These are phyloP conservation scores for Sodiomyces alkalinus DNA, from an alignment of 2,329 filamentous ascomycete species.

Conservation along the genomic window DNA sequence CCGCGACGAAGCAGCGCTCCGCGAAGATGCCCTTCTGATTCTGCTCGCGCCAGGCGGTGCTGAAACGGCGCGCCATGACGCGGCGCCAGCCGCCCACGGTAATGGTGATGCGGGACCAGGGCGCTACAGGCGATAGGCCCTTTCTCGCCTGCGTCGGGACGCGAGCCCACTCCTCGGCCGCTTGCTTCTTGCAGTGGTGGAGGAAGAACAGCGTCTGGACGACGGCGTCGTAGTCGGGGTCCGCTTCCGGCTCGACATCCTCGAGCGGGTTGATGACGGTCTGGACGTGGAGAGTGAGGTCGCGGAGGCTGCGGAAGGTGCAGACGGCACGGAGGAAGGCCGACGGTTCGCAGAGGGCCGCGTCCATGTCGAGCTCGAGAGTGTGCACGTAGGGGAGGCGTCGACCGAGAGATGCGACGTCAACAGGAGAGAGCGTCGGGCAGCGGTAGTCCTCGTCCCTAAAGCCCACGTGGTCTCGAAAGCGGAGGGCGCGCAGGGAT, in stretches of 20 bases:
- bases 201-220: slow-evolving; percentile 18
- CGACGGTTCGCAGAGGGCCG: slow-evolving; percentile 16
- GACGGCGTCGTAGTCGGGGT: slow-evolving; percentile 22
- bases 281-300: slow-evolving; percentile 27
- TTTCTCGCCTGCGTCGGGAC: too few species aligned
- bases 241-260: slow-evolving; percentile 11
- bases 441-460: slow-evolving; percentile 23
- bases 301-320: slow-evolving; percentile 22
- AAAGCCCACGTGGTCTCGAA: slow-evolving; percentile 31
- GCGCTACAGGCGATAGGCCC: too few species aligned
- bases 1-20: slow-evolving; percentile 29
- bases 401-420: slow-evolving; percentile 18
- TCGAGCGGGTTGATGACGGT: slow-evolving; percentile 22
- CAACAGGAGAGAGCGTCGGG: slow-evolving; percentile 22
- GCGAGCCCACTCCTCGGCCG: neutral
- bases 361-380: slow-evolving; percentile 33
- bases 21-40: slow-evolving; percentile 28
- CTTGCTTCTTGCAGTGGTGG: slow-evolving; percentile 13
- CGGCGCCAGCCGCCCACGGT: slow-evolving; percentile 32
- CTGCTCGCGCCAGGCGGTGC: slow-evolving; percentile 22
- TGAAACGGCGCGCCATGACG: slow-evolving; percentile 26
- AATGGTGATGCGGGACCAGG: slow-evolving; percentile 26
- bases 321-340: slow-evolving; percentile 23
- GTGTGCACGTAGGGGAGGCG: slow-evolving; percentile 18
- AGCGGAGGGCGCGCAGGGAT: slow-evolving; percentile 21